A percentile compares a stretch with the other conserved stretches of the same genome.
phyloP scores from a whole-genome alignment of 176 grass and related monocot species.

The Oryza glaberrima region DNA sequence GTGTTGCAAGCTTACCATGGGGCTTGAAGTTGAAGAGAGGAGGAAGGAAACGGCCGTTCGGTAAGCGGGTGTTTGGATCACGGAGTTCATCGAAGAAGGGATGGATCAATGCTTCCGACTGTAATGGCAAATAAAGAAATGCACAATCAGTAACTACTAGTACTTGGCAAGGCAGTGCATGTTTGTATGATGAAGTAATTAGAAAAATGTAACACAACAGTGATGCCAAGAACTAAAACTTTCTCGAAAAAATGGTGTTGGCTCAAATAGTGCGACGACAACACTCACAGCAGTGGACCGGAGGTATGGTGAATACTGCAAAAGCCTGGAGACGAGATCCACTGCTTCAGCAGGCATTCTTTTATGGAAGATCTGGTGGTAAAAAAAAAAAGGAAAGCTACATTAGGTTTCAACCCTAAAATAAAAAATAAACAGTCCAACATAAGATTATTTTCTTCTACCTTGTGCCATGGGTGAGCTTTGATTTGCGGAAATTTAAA shows the following conservation, averaged over 20 bases:
- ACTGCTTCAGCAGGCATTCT: conserved; percentile 93
- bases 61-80: conserved; percentile 75
- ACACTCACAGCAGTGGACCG: conserved; percentile 81
- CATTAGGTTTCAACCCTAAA: conserved; percentile 37
- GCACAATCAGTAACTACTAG: background rate
- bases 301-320: conserved; percentile 90
- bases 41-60: conserved; percentile 80
- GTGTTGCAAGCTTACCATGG: conserved; percentile 56
- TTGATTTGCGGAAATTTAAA: conserved; percentile 94
- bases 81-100: conserved; percentile 96
- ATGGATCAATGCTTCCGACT: conserved; percentile 92
- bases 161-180: background rate
- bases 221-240: background rate
- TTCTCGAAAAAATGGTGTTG: conserved; percentile 4
- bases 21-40: conserved; percentile 95
- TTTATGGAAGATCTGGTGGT: conserved; percentile 84
- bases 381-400: background rate
- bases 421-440: background rate
- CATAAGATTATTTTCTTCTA: conserved; percentile 28
- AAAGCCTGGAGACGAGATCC: conserved; percentile 89
- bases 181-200: conserved; percentile 1
- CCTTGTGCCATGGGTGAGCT: conserved; percentile 98
- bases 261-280: conserved; percentile 25
- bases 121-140: conserved; percentile 27
- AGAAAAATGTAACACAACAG: conserved; percentile 5